phyloP scores from a whole-genome alignment of 345 rosid species.

The Arabidopsis suecica region DNA sequence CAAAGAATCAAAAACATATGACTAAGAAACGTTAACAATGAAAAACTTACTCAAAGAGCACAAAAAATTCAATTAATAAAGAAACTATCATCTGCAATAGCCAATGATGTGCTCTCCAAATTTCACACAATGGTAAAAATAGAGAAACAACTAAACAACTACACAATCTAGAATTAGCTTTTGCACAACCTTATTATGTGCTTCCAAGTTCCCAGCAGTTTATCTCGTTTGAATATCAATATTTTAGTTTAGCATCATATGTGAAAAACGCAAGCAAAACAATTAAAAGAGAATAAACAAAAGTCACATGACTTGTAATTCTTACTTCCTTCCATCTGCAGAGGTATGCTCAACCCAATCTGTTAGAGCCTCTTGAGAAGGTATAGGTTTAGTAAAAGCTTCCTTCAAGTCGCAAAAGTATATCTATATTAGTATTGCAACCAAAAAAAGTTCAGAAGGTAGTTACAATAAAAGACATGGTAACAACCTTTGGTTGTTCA shows the following conservation, averaged over 20 bases:
- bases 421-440: slow-evolving; percentile 20
- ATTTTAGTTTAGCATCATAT: slow-evolving; percentile 16
- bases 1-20: slow-evolving; percentile 11
- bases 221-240: slow-evolving; percentile 1
- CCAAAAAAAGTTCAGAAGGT: slow-evolving; percentile 28
- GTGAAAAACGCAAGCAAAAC: slow-evolving; percentile 25
- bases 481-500: slow-evolving; percentile 56
- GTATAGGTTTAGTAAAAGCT: slow-evolving; percentile 43
- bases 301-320: slow-evolving; percentile 14
- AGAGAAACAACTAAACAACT: background rate
- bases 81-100: background rate
- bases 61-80: background rate
- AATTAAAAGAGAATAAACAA: background rate
- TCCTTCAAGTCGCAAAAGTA: slow-evolving; percentile 35
- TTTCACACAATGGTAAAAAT: background rate
- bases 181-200: background rate
- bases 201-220: background rate
- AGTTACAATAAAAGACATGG: slow-evolving; percentile 10
- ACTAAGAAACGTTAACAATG: background rate
- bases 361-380: slow-evolving; percentile 51
- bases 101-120: background rate
- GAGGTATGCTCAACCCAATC: slow-evolving; percentile 92
- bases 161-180: background rate
- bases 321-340: slow-evolving; percentile 84
- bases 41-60: slow-evolving; percentile 9